These are phyloP conservation scores for Aristolochia fimbriata DNA, from an alignment of 164 flowering plant genomes.

Conservation along the genomic window DNA sequence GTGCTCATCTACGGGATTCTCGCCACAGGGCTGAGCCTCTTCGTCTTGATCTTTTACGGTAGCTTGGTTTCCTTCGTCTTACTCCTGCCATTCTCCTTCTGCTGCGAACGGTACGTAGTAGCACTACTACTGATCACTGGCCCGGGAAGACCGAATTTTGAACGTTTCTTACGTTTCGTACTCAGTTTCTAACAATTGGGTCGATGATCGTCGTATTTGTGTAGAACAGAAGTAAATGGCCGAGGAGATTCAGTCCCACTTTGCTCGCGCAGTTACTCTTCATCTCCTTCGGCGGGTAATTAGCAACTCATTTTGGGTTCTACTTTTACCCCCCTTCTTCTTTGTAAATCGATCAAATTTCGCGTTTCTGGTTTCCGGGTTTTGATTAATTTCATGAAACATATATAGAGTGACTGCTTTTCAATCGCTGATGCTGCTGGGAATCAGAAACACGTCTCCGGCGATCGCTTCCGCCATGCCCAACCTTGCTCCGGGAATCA, in stretches of 20 bases:
- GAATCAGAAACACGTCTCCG: slow-evolving; percentile 65
- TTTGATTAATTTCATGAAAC: neutral
- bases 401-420: slow-evolving; percentile 44
- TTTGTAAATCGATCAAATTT: neutral
- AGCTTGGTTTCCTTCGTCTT: slow-evolving; percentile 16
- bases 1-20: slow-evolving; percentile 15
- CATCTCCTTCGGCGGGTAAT: slow-evolving; percentile 62
- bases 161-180: no score
- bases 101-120: slow-evolving; percentile 18
- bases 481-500: slow-evolving; percentile 79
- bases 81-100: slow-evolving; percentile 16
- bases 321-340: no score
- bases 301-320: neutral
- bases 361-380: neutral
- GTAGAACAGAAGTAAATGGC: slow-evolving; percentile 57
- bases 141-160: no score
- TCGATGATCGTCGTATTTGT: no score
- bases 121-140: no score
- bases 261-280: slow-evolving; percentile 45
- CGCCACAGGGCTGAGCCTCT: slow-evolving; percentile 16
- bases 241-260: slow-evolving; percentile 29
- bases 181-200: no score
- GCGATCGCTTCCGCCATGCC: slow-evolving; percentile 91
- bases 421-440: slow-evolving; percentile 50
- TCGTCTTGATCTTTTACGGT: slow-evolving; percentile 15